Percentiles rank a stretch among this genome's conserved stretches.
Evolutionary conservation across 2,329 filamentous ascomycete species (phyloP).

Genomic region (Nemania sp.): DNA sequence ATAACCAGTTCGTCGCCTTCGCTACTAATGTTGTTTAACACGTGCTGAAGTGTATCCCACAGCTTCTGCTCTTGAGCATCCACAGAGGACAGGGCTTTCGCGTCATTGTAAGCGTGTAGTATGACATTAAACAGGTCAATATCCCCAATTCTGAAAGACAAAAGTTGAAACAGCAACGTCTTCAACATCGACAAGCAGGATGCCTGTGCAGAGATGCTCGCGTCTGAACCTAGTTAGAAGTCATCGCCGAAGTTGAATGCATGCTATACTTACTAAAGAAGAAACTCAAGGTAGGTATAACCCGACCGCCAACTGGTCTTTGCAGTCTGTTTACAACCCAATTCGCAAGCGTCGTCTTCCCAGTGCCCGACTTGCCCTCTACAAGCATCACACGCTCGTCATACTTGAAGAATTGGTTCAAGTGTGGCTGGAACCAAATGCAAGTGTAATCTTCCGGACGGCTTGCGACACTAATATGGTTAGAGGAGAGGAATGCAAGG

Average conservation of each 20-base stretch:
- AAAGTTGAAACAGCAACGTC: constrained; percentile 36
- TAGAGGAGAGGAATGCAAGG: constrained; percentile 36
- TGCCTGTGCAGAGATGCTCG: constrained; percentile 29
- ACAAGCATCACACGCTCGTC: constrained; percentile 33
- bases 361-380: constrained; percentile 34
- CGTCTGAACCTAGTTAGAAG: constrained; percentile 14
- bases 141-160: constrained; percentile 35
- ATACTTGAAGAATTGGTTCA: constrained; percentile 40
- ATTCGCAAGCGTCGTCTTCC: constrained; percentile 38
- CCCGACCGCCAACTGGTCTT: constrained; percentile 32
- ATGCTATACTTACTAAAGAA: constrained; percentile 33
- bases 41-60: constrained; percentile 35
- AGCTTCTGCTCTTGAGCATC: constrained; percentile 31
- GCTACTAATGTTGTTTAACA: constrained; percentile 28
- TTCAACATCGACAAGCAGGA: constrained; percentile 34
- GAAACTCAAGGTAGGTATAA: constrained; percentile 34
- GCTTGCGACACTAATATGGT: constrained; percentile 37
- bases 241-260: background rate
- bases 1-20: constrained; percentile 34
- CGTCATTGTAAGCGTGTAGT: constrained; percentile 30
- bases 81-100: constrained; percentile 21
- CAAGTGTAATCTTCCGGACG: constrained; percentile 38
- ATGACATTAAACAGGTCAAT: constrained; percentile 34
- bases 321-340: constrained; percentile 38
- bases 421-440: constrained; percentile 36